These are phyloP conservation scores for Colletotrichum phormii DNA, from an alignment of 2,329 filamentous ascomycete species.

Conservation along the genomic window DNA sequence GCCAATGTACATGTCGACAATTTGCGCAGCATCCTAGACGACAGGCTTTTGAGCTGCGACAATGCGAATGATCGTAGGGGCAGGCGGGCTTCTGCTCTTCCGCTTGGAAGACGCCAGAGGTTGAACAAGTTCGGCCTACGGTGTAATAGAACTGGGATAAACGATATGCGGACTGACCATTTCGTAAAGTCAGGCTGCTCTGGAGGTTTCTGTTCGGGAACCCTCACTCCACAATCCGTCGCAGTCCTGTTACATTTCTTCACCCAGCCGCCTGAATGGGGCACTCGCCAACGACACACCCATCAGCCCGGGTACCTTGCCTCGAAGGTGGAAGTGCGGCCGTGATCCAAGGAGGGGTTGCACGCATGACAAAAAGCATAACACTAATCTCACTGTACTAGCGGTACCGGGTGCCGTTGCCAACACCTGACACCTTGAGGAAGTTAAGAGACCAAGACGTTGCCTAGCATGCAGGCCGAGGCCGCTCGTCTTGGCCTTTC, in stretches of 20 bases:
- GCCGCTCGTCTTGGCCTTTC: neutral
- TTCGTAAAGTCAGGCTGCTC: neutral
- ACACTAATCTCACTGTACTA: neutral
- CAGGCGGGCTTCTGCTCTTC: neutral
- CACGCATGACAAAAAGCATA: too few species aligned
- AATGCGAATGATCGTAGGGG: neutral
- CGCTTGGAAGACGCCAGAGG: neutral
- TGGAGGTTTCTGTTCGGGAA: neutral
- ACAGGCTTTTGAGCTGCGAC: neutral
- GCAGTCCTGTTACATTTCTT: neutral
- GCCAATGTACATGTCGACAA: neutral
- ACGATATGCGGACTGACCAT: too few species aligned
- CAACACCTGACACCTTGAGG: neutral
- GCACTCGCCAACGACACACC: neutral
- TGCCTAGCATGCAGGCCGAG: neutral
- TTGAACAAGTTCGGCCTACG: neutral
- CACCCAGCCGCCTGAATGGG: neutral
- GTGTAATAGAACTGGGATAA: neutral
- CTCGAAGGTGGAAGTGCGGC: neutral
- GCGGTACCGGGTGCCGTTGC: neutral
- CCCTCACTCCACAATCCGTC: neutral
- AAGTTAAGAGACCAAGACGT: neutral
- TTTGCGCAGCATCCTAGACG: neutral
- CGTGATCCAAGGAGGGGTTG: neutral
- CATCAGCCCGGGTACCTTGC: conserved; percentile 6